Conservation (phyloP, 371 early-diverging fungal species). For the Catenaria anguillulae region DNA sequence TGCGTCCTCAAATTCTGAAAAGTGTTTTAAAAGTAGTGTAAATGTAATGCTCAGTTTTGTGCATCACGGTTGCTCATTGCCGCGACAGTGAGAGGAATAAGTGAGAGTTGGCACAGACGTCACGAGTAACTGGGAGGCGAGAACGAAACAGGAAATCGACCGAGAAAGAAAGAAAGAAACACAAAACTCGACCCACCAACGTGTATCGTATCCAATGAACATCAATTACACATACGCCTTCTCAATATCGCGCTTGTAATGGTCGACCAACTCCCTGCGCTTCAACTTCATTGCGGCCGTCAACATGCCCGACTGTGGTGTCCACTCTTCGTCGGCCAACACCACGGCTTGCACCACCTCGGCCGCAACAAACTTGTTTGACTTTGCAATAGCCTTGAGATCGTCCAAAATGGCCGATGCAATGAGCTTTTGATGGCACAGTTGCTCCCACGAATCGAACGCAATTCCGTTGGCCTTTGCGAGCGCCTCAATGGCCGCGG, state of each 20-base stretch:
- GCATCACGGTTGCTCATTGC: too few species aligned
- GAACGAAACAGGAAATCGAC: too few species aligned
- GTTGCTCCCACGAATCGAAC: constrained; percentile 16
- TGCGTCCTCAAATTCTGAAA: too few species aligned
- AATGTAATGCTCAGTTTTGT: too few species aligned
- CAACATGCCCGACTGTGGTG: constrained; percentile 53
- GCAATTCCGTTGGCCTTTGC: constrained; percentile 13
- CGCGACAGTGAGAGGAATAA: too few species aligned
- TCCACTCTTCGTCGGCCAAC: constrained; percentile 70
- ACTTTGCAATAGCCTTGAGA: constrained; percentile 22
- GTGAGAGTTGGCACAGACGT: too few species aligned
- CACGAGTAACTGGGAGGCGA: too few species aligned
- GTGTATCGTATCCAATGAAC: too few species aligned
- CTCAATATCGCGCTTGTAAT: constrained; percentile 43
- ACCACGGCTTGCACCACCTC: constrained; percentile 53
- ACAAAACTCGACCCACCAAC: too few species aligned
- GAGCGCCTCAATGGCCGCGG: constrained; percentile 12
- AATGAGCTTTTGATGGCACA: constrained; percentile 30
- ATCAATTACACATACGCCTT: constrained; percentile 34
- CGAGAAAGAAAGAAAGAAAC: too few species aligned
- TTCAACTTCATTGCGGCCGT: constrained; percentile 86
- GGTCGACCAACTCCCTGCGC: constrained; percentile 52
- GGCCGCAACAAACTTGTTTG: constrained; percentile 44
- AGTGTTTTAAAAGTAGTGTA: too few species aligned
- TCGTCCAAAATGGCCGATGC: constrained; percentile 24